phyloP scores from a whole-genome alignment of 2,329 filamentous ascomycete genomes.

The Diplocarpon rosae region DNA sequence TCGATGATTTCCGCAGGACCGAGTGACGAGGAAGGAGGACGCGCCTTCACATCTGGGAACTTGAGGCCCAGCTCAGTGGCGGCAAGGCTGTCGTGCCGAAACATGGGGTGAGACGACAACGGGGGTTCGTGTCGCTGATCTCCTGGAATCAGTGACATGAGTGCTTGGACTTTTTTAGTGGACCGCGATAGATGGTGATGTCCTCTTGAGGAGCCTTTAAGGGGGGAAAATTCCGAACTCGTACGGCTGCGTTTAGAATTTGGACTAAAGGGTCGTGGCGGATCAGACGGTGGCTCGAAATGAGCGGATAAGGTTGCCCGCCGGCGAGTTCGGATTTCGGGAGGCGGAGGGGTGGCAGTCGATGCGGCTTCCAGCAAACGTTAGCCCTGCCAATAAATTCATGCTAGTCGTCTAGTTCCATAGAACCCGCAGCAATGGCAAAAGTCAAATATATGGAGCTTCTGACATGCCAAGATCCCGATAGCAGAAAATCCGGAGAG shows the following conservation, averaged over 20 bases:
- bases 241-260: conserved; percentile 58
- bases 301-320: conserved; percentile 52
- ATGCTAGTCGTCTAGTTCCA: not conserved
- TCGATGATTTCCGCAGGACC: conserved; percentile 13
- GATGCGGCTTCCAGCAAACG: not conserved
- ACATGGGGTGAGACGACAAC: conserved; percentile 25
- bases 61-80: conserved; percentile 15
- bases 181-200: conserved; percentile 24
- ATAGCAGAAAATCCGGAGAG: not conserved
- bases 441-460: conserved; percentile 6
- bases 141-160: conserved; percentile 14
- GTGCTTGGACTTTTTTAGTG: conserved; percentile 23
- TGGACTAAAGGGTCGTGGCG: conserved; percentile 43
- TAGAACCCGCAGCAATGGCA: not conserved
- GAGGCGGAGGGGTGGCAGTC: conserved; percentile 1
- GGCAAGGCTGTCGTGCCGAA: conserved; percentile 20
- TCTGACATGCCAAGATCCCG: conserved; percentile 1
- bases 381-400: not conserved
- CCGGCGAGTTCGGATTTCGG: conserved; percentile 32
- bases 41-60: conserved; percentile 8
- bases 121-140: conserved; percentile 23
- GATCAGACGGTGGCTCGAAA: conserved; percentile 43
- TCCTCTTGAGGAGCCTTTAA: conserved; percentile 26
- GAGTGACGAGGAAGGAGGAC: conserved; percentile 15
- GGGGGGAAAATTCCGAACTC: conserved; percentile 57